Conservation (phyloP, 169 alveolate genomes). For the Cryptosporidium felis region DNA sequence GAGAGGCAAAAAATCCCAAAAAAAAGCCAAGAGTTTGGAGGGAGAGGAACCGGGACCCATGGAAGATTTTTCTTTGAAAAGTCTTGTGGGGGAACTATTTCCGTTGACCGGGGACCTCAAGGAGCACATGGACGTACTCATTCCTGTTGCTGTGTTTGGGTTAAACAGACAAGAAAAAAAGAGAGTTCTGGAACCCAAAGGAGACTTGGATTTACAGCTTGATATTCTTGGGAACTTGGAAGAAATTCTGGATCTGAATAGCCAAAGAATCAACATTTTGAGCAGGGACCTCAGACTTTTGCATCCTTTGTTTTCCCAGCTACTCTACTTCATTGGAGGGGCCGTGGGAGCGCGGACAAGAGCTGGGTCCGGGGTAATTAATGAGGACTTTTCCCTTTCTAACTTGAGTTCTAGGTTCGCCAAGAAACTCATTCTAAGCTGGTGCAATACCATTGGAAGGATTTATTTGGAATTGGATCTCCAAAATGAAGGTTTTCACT, state of each 20-base stretch:
- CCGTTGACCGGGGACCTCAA: neutral
- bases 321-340: conserved; percentile 9
- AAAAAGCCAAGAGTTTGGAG: neutral
- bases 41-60: neutral
- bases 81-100: too few relatives aligned
- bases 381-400: conserved; percentile 8
- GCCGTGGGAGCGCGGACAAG: too few relatives aligned
- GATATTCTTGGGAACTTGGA: conserved; percentile 1
- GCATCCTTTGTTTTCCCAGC: conserved; percentile 14
- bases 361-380: too few relatives aligned
- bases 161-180: neutral
- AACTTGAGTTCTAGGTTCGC: neutral
- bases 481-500: too few relatives aligned
- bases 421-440: neutral
- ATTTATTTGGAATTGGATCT: too few relatives aligned
- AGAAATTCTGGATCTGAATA: neutral
- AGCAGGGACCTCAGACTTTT: neutral
- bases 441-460: conserved; percentile 30
- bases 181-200: neutral
- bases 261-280: neutral
- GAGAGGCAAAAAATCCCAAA: neutral
- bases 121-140: neutral
- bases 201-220: conserved; percentile 9
- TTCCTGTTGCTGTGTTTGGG: conserved; percentile 6
- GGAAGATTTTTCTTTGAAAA: too few relatives aligned